phyloP scores from a whole-genome alignment of 1,284 basidiomycete species.

The Hemileccinum hortonii region DNA sequence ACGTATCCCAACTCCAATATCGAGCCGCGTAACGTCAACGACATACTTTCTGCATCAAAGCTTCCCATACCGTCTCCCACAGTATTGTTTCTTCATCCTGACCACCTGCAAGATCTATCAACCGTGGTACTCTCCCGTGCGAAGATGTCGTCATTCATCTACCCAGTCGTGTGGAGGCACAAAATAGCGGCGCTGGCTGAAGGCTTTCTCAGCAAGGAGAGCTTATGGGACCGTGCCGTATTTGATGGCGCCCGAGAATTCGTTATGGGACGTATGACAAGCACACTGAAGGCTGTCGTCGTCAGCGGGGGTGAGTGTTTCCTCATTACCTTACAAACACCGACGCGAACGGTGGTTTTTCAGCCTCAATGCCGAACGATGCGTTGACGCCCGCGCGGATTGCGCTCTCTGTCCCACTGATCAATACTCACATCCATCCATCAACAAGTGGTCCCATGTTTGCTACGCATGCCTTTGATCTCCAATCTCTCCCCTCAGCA shows the following conservation, averaged over 20 bases:
- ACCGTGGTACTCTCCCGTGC: constrained; percentile 52
- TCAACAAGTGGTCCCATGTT: constrained; percentile 66
- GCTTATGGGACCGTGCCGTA: constrained; percentile 74
- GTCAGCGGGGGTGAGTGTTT: constrained; percentile 58
- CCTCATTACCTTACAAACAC: not conserved
- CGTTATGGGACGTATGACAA: constrained; percentile 57
- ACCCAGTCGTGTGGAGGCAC: constrained; percentile 67
- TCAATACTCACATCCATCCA: constrained; percentile 60
- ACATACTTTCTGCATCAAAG: constrained; percentile 46
- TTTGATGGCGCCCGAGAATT: constrained; percentile 63
- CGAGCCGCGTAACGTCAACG: constrained; percentile 38
- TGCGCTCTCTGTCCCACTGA: constrained; percentile 68
- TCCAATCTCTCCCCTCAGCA: constrained; percentile 59
- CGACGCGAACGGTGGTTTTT: constrained; percentile 19
- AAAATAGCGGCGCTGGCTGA: constrained; percentile 63
- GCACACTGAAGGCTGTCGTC: constrained; percentile 59
- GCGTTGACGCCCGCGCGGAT: constrained; percentile 60
- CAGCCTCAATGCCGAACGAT: constrained; percentile 38
- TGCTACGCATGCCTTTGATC: constrained; percentile 71
- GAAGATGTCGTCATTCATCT: constrained; percentile 50
- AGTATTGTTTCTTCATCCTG: constrained; percentile 59
- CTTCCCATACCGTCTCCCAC: constrained; percentile 69
- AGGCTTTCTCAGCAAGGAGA: constrained; percentile 71
- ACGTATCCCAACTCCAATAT: constrained; percentile 38
- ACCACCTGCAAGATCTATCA: constrained; percentile 54